Base-by-base conservation (phyloP, 192 early-diverging fungal species). In the Coemansia sp. region DNA sequence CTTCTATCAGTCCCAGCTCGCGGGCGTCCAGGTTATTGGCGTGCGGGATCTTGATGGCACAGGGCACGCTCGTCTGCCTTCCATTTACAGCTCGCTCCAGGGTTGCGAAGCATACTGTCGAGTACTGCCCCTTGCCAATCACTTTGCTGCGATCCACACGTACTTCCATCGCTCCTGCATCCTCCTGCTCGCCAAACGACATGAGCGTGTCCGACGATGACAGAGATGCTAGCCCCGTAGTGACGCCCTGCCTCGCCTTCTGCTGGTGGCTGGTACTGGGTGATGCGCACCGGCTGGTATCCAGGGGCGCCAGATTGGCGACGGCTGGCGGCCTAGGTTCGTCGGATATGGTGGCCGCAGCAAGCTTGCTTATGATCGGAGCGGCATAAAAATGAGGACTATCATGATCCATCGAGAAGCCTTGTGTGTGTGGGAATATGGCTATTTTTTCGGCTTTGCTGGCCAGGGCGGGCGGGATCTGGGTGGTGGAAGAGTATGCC, bases 41-140 rank as follows among this genome's bases (percentile, higher is more conserved):
- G 35, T 82, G 79, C 5, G 79, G 73, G 28, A 82, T 76, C 64
- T 82, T 82, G 9, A 82, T 40, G 13, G 74, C 79, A 43, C 79
- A 82, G 34, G 60, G 23, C 31, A 6, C 28, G 11, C 36, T 38
- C 26, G 18, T 7, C 14, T n/a, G 31, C 53, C 33, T 43, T 14
- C 33, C 5, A 6, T 40, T 33, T 35, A 28, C 38, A 16, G 16
- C 23, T 11, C 31, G 56, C 40, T 53, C 51, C 31, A 80, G 65
- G 39, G 59, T 66, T 5, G 73, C 79, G 20, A 71, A 40, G 34
- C 73, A 76, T 28, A 82, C 79, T 10, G 79, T 82, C 37, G 79
- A 69, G 67, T 74, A 82, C 61, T 82, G 79, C 34, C 79, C 79
- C 2, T 60, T 51, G 38, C 79, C 79, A 20, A 82, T 56, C 26